Conservation (phyloP, 371 early-diverging fungal genomes). For the Mortierella sp. region DNA sequence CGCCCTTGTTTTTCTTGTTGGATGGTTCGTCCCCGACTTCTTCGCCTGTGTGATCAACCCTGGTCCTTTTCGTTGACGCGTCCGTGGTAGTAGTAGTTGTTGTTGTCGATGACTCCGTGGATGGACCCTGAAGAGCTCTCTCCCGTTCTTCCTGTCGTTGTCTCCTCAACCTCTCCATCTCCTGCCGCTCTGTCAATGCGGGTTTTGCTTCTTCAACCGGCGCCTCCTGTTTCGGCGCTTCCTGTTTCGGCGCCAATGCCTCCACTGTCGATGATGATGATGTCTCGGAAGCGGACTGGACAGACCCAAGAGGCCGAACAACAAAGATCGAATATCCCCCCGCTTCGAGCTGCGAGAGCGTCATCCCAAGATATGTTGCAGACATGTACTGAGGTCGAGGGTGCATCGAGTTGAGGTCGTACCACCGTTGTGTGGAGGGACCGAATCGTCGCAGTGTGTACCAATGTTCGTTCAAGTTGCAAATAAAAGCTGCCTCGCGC, state of each 20-base stretch:
- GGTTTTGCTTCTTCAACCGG: not conserved
- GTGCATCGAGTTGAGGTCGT: slow-evolving; percentile 77
- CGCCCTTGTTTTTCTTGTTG: not conserved
- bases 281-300: not conserved
- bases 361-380: slow-evolving; percentile 74
- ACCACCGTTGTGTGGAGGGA: slow-evolving; percentile 72
- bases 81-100: not conserved
- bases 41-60: slow-evolving; percentile 15
- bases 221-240: not conserved
- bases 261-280: not conserved
- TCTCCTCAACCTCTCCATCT: slow-evolving; percentile 48
- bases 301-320: slow-evolving; percentile 21
- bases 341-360: slow-evolving; percentile 74
- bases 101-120: not conserved
- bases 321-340: slow-evolving; percentile 73
- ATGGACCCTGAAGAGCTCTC: slow-evolving; percentile 1
- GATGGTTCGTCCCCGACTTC: not conserved
- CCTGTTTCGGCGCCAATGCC: not conserved
- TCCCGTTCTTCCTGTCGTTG: slow-evolving; percentile 45
- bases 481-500: slow-evolving; percentile 44
- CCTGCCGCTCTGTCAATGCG: slow-evolving; percentile 41
- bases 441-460: slow-evolving; percentile 80
- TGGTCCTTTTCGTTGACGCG: slow-evolving; percentile 14
- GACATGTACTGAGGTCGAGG: slow-evolving; percentile 67
- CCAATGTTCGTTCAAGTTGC: slow-evolving; percentile 64